Evolutionary conservation across 352 stramenopile species (phyloP).

Genomic region (Pythium sukuiense): DNA sequence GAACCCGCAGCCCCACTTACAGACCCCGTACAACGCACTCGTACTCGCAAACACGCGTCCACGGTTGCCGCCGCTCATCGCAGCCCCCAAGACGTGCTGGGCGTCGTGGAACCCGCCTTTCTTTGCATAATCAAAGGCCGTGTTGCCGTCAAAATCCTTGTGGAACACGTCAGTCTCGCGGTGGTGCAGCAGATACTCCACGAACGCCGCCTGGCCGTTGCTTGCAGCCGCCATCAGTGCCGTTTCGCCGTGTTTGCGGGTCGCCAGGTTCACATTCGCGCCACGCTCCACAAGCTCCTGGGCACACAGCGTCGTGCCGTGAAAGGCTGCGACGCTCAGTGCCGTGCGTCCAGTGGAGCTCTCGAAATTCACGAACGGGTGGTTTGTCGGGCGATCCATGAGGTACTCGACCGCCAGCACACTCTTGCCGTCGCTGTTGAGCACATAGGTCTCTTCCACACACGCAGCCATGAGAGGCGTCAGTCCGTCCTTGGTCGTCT

Average conservation of each 20-base stretch:
- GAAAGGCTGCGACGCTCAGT: constrained; percentile 41
- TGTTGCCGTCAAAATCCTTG: constrained; percentile 33
- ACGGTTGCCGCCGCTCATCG: constrained; percentile 43
- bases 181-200: constrained; percentile 54
- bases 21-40: constrained; percentile 51
- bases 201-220: constrained; percentile 47
- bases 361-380: constrained; percentile 62
- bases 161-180: constrained; percentile 38
- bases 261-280: constrained; percentile 47
- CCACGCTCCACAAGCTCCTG: constrained; percentile 55
- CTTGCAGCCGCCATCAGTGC: constrained; percentile 61
- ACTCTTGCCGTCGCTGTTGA: constrained; percentile 47
- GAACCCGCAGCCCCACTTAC: constrained; percentile 68
- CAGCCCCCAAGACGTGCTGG: constrained; percentile 39
- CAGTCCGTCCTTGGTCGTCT: constrained; percentile 39
- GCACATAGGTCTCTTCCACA: constrained; percentile 55
- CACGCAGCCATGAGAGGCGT: constrained; percentile 58
- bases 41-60: constrained; percentile 34
- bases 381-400: constrained; percentile 49
- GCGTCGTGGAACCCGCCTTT: constrained; percentile 31
- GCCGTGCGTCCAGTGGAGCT: constrained; percentile 50
- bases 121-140: constrained; percentile 48
- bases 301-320: constrained; percentile 50
- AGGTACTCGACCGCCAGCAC: constrained; percentile 65
- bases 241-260: constrained; percentile 35